phyloP scores from a whole-genome alignment of 768 basidiomycete species.

The Termitomyces sp. region DNA sequence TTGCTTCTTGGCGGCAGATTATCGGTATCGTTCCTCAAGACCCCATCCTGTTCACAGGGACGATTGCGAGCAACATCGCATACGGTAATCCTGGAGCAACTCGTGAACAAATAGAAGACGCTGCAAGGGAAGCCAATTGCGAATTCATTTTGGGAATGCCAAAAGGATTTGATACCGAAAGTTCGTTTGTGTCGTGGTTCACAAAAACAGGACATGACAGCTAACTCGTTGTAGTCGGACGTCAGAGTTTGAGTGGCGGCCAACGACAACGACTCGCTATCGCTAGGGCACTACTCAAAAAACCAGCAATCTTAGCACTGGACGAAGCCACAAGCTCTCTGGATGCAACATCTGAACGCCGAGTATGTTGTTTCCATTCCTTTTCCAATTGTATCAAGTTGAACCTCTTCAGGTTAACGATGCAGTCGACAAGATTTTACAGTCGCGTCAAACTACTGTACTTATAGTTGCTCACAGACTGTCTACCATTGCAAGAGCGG shows the following conservation, averaged over 20 bases:
- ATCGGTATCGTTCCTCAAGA: conserved; percentile 98
- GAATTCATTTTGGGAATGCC: conserved; percentile 96
- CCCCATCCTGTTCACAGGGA: conserved; percentile 86
- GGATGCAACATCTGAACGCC: conserved; percentile 85
- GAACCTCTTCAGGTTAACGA: conserved; percentile 62
- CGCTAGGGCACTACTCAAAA: conserved; percentile 83
- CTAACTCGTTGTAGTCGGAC: conserved; percentile 44
- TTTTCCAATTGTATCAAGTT: background rate
- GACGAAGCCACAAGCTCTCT: conserved; percentile 90
- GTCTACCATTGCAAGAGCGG: conserved; percentile 87
- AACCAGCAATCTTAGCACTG: conserved; percentile 81
- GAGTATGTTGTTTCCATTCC: conserved; percentile 36
- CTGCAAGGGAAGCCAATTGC: conserved; percentile 89
- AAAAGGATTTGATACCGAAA: conserved; percentile 89
- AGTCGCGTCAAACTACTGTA: conserved; percentile 78
- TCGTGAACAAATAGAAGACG: conserved; percentile 80
- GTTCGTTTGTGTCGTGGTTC: conserved; percentile 37
- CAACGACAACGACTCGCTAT: conserved; percentile 82
- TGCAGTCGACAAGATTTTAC: conserved; percentile 85
- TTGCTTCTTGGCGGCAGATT: conserved; percentile 80
- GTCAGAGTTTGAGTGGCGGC: conserved; percentile 70
- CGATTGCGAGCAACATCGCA: conserved; percentile 92
- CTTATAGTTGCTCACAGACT: conserved; percentile 87
- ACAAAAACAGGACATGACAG: background rate
- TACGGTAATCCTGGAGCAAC: conserved; percentile 78